phyloP scores from a whole-genome alignment of 83 land plant species.

The Larix sibirica region DNA sequence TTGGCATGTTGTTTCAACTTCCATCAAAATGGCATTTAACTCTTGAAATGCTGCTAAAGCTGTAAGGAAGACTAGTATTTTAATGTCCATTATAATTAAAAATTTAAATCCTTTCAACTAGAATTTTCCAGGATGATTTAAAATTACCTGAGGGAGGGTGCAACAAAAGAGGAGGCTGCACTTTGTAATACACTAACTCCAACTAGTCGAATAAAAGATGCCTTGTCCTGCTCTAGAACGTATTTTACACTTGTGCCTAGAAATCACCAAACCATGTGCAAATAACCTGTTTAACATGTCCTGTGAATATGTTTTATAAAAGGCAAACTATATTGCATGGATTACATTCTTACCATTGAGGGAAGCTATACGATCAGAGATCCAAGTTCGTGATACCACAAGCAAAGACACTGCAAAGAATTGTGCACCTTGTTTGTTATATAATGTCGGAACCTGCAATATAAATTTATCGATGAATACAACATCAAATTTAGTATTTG shows the following conservation, averaged over 20 bases:
- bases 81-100: not conserved
- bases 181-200: slow-evolving; percentile 97
- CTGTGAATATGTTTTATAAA: not conserved
- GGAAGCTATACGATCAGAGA: slow-evolving; percentile 97
- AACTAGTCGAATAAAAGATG: slow-evolving; percentile 80
- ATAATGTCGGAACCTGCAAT: slow-evolving; percentile 79
- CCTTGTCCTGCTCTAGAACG: slow-evolving; percentile 95
- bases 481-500: not conserved
- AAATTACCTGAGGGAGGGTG: slow-evolving; percentile 90
- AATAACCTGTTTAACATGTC: not conserved
- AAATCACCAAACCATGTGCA: not conserved
- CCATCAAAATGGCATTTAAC: not conserved
- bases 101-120: not conserved
- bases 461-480: not conserved
- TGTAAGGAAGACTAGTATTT: not conserved
- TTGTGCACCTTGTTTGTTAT: slow-evolving; percentile 93
- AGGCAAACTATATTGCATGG: not conserved
- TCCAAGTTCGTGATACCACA: slow-evolving; percentile 90
- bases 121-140: not conserved
- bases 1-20: not conserved
- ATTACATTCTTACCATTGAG: slow-evolving; percentile 71
- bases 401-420: slow-evolving; percentile 90
- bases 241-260: slow-evolving; percentile 94
- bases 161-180: slow-evolving; percentile 90
- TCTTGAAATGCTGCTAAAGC: slow-evolving; percentile 4